Evolutionary conservation across 2,329 filamentous ascomycete genomes (phyloP), one percentile per base, ranked within the genome.

Genomic region (Cladosporium sp.): DNA sequence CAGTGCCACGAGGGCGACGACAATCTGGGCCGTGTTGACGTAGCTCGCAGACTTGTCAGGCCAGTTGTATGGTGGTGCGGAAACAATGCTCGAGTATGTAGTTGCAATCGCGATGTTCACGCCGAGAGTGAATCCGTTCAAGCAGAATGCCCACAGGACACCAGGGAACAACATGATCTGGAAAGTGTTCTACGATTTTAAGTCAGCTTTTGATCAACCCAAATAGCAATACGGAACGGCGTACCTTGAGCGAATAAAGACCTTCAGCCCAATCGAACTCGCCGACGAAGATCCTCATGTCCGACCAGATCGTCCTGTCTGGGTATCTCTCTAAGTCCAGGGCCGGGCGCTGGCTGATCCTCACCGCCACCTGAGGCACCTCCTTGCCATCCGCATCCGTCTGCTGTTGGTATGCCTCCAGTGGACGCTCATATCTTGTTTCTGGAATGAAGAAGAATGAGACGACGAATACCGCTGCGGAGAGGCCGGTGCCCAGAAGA

Each of bases 31-130:
- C 6, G 73, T 72, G 66, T 78, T 78, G 32, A 78, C 75, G 68
- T 80, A 81, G 16, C 63, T 67, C 11, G 65, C 67, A 14, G 65
- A 65, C 8, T 56, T 63, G 14, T 69, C 57, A 2, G 76, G 73
- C 77, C 78, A 81, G 66, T 74, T 75, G 68, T 81, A 81, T 0
- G 77, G 76, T 0, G 76, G 63, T 1, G 68, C 67, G 3, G 74
- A 71, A 21, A 81, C 59, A 39, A 81, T 77, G 34, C 63, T 73
- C 23, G 76, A 74, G 65, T 80, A 82, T 0, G 79, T 81, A 0
- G 79, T 80, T 7, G 76, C 76, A 21, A 81, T 76, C n/a, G 77
- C 79, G 25, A 82, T 76, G 65, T 81, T 80, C 57, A 77, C 74
- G 1, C 80, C 80, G 2, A 80, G 71, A 0, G 76, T 77, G 5